These are phyloP conservation scores for Bjerkandera adusta DNA, from an alignment of 1,284 basidiomycete species.

Conservation along the genomic window DNA sequence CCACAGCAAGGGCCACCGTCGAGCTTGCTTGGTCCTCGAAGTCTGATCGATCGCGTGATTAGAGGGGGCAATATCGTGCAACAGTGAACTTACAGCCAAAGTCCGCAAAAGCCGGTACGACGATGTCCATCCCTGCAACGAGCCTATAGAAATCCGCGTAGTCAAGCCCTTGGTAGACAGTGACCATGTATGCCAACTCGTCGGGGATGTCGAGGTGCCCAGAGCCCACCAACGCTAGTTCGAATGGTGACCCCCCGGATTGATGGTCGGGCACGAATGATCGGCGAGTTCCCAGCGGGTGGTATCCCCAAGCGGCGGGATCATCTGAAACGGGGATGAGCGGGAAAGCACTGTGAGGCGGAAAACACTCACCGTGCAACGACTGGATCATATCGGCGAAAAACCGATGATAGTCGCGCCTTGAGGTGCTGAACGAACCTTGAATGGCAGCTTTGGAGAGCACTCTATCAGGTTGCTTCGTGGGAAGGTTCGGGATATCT, in stretches of 20 bases:
- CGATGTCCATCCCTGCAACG: conserved; percentile 36
- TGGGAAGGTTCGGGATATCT: conserved; percentile 28
- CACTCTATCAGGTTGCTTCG: conserved; percentile 17
- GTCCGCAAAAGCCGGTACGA: conserved; percentile 35
- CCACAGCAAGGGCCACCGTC: conserved; percentile 35
- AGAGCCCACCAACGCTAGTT: conserved; percentile 34
- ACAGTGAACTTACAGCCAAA: conserved; percentile 17
- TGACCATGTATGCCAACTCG: conserved; percentile 33
- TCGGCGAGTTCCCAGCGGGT: conserved; percentile 26
- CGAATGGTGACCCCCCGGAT: conserved; percentile 29
- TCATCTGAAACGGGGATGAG: conserved; percentile 24
- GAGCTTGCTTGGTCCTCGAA: conserved; percentile 37
- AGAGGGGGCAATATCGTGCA: background rate
- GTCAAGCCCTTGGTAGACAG: conserved; percentile 28
- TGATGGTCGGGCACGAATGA: conserved; percentile 26
- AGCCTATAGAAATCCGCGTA: conserved; percentile 35
- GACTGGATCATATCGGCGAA: conserved; percentile 33
- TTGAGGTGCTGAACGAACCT: conserved; percentile 30
- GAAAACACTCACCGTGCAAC: conserved; percentile 21
- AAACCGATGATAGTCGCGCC: conserved; percentile 33
- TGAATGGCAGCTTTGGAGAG: conserved; percentile 38
- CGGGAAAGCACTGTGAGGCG: background rate
- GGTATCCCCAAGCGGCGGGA: conserved; percentile 35
- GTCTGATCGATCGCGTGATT: conserved; percentile 16
- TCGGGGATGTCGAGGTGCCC: conserved; percentile 32